Conservation (phyloP, 495 filamentous ascomycete species). For the Polyplosphaeria fusca region DNA sequence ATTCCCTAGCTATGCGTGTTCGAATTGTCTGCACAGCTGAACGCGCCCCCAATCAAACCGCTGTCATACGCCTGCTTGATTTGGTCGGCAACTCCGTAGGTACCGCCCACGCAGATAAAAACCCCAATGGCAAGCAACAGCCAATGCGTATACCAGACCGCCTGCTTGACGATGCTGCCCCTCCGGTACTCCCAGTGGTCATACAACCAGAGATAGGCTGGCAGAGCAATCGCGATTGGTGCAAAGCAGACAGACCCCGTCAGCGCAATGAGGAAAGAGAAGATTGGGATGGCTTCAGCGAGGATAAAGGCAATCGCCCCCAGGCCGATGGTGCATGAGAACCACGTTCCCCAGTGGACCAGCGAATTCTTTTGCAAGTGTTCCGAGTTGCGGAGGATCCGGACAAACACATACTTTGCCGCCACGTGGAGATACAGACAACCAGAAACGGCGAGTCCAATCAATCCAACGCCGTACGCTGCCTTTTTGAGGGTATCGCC, state of each 20-base stretch:
- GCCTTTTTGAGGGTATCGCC: slow-evolving; percentile 61
- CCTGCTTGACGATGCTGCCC: slow-evolving; percentile 31
- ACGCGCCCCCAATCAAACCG: slow-evolving; percentile 20
- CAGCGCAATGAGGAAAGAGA: slow-evolving; percentile 35
- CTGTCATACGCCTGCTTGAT: slow-evolving; percentile 20
- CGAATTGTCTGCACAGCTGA: slow-evolving; percentile 18
- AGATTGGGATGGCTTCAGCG: slow-evolving; percentile 39
- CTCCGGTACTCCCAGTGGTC: slow-evolving; percentile 35
- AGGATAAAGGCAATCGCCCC: slow-evolving; percentile 37
- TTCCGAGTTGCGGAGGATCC: slow-evolving; percentile 37
- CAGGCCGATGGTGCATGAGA: slow-evolving; percentile 23
- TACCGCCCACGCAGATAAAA: slow-evolving; percentile 51
- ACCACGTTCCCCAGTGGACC: slow-evolving; percentile 33
- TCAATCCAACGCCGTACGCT: slow-evolving; percentile 64
- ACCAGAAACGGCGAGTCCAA: slow-evolving; percentile 57
- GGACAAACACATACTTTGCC: slow-evolving; percentile 37
- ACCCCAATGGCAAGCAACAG: slow-evolving; percentile 42
- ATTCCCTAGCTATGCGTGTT: slow-evolving; percentile 13
- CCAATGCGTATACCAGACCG: slow-evolving; percentile 35
- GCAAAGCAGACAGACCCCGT: slow-evolving; percentile 22
- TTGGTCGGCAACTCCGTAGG: slow-evolving; percentile 43
- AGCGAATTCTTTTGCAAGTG: slow-evolving; percentile 47
- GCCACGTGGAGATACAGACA: slow-evolving; percentile 62
- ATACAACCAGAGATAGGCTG: slow-evolving; percentile 21
- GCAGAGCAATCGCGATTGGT: slow-evolving; percentile 15